Evolutionary conservation across 1,284 basidiomycete species (phyloP).

Genomic region (Sanghuangporus sanghuang): DNA sequence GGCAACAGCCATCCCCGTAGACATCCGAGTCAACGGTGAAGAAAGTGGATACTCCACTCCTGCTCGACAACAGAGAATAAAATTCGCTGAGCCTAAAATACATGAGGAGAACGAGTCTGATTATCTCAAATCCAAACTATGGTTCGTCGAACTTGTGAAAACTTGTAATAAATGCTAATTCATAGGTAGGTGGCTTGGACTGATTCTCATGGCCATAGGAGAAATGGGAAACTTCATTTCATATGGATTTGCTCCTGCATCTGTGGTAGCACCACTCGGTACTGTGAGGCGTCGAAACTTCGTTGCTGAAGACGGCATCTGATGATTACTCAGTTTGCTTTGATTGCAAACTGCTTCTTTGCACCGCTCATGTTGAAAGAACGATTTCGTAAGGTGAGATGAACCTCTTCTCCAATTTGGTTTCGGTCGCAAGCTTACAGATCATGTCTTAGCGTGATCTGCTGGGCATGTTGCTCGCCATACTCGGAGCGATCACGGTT

Average conservation of each 20-base stretch:
- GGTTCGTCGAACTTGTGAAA: constrained; percentile 38
- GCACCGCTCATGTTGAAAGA: constrained; percentile 86
- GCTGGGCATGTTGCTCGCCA: constrained; percentile 79
- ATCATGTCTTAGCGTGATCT: constrained; percentile 59
- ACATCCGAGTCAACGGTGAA: background rate
- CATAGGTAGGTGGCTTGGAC: constrained; percentile 80
- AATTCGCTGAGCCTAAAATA: constrained; percentile 32
- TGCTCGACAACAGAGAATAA: constrained; percentile 17
- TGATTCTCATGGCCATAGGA: constrained; percentile 86
- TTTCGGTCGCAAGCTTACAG: constrained; percentile 8
- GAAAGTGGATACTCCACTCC: background rate
- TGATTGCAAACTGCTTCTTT: constrained; percentile 93
- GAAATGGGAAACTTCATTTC: constrained; percentile 91
- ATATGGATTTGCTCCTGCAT: constrained; percentile 87
- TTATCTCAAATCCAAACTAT: constrained; percentile 82
- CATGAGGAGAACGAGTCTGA: constrained; percentile 41
- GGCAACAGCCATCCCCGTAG: constrained; percentile 4
- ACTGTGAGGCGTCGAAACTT: constrained; percentile 54
- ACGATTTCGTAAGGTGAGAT: constrained; percentile 60
- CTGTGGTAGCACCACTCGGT: constrained; percentile 91
- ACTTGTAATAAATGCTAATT: constrained; percentile 7
- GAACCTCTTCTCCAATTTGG: background rate
- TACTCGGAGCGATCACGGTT: constrained; percentile 87
- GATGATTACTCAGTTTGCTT: constrained; percentile 55
- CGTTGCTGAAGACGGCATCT: constrained; percentile 1